Evolutionary conservation across 129 eudicot genomes (phyloP).

Genomic region (Lonicera japonica): DNA sequence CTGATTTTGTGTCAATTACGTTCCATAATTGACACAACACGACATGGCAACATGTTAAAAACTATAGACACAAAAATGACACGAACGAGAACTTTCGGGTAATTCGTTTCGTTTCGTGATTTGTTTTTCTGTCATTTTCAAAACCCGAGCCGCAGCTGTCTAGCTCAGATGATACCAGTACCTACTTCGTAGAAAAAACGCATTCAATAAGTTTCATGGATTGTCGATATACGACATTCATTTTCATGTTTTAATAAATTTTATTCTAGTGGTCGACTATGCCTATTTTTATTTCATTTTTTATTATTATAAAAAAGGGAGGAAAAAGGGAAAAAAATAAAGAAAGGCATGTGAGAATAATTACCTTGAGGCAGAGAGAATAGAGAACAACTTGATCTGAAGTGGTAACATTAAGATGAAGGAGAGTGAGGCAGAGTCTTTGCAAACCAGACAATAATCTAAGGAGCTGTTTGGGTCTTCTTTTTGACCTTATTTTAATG

Average conservation of each 20-base stretch:
- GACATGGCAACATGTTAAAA: no score
- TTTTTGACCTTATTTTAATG: conserved; percentile 26
- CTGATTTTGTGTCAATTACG: no score
- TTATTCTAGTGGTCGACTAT: background rate
- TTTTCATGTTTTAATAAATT: background rate
- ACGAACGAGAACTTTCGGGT: no score
- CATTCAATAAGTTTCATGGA: no score
- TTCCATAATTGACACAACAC: no score
- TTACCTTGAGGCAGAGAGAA: conserved; percentile 29
- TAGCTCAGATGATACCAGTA: no score
- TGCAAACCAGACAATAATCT: conserved; percentile 25
- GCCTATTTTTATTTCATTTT: background rate
- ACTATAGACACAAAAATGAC: no score
- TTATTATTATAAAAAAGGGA: background rate
- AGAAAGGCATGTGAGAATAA: background rate
- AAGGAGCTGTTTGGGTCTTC: conserved; percentile 15
- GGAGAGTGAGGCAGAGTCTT: conserved; percentile 22
- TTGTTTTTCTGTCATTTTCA: no score
- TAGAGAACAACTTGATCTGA: conserved; percentile 23
- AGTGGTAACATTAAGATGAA: conserved; percentile 29
- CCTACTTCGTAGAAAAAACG: no score
- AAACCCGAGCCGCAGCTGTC: no score
- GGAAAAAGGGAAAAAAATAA: background rate
- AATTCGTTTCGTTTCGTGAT: no score
- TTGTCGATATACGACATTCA: no score